Evolutionary conservation across 139 green algal species (phyloP).

Genomic region (Chlamydomonas sphaeroides): DNA sequence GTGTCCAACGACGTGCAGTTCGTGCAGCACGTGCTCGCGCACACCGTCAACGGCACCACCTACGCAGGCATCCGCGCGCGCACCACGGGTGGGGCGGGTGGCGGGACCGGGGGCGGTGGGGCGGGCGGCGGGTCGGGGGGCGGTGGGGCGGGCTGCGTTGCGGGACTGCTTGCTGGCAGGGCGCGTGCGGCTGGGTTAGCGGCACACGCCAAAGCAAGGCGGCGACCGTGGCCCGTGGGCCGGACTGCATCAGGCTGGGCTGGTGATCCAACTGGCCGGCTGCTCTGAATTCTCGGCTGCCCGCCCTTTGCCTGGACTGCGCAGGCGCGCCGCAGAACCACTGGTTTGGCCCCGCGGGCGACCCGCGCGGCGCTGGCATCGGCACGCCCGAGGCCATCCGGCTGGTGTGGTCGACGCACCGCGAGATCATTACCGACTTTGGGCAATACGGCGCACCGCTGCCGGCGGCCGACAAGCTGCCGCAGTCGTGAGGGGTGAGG

Average conservation of each 20-base stretch:
- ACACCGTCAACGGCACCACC: constrained; percentile 98
- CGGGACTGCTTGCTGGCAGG: neutral
- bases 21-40: constrained; percentile 80
- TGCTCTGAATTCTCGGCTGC: too few relatives aligned
- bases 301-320: too few relatives aligned
- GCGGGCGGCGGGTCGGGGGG: neutral
- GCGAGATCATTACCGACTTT: constrained; percentile 87
- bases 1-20: constrained; percentile 80
- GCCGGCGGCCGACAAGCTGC: constrained; percentile 29
- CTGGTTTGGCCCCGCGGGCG: constrained; percentile 97
- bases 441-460: too few relatives aligned
- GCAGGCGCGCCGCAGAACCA: constrained; percentile 96
- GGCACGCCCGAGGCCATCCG: constrained; percentile 96
- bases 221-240: too few relatives aligned
- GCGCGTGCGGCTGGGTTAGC: too few relatives aligned
- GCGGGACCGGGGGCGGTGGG: neutral
- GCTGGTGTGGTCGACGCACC: constrained; percentile 96
- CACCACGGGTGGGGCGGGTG: constrained; percentile 88
- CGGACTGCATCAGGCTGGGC: too few relatives aligned
- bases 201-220: too few relatives aligned
- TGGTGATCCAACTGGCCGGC: too few relatives aligned
- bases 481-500: constrained; percentile 33
- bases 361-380: constrained; percentile 94
- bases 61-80: constrained; percentile 89
- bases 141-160: too few relatives aligned